A percentile compares a stretch with the other conserved stretches of the same genome.
These are phyloP conservation scores for Rhizopogon rudus DNA, from an alignment of 768 basidiomycete species.

Conservation along the genomic window DNA sequence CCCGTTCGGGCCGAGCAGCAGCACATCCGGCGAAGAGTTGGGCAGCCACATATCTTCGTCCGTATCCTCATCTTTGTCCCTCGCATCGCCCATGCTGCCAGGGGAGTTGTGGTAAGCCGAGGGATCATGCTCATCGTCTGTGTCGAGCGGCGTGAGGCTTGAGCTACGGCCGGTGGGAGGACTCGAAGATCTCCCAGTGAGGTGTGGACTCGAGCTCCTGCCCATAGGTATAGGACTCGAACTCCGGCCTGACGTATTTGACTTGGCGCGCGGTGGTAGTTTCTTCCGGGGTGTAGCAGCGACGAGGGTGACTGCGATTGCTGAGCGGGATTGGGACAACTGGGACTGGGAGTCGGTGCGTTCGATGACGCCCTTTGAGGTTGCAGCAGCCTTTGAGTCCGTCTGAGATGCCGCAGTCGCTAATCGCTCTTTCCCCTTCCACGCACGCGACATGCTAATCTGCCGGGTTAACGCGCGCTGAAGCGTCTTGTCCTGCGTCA, in stretches of 20 bases:
- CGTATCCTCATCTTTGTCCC: conserved; percentile 22
- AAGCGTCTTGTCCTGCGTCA: conserved; percentile 29
- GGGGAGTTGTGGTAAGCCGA: neutral
- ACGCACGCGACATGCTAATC: conserved; percentile 72
- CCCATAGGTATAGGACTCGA: neutral
- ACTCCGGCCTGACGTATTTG: conserved; percentile 6
- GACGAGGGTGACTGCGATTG: conserved; percentile 36
- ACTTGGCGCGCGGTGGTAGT: conserved; percentile 9
- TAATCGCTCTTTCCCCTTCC: conserved; percentile 41
- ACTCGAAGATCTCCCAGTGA: neutral
- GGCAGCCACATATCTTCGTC: conserved; percentile 39
- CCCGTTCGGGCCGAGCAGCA: conserved; percentile 20
- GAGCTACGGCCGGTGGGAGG: neutral
- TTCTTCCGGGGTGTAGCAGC: conserved; percentile 49
- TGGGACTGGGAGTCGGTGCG: neutral
- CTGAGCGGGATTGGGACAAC: conserved; percentile 3
- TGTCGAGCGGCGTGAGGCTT: conserved; percentile 3
- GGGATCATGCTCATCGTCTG: neutral
- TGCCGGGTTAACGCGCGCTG: conserved; percentile 61
- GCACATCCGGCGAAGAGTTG: conserved; percentile 36
- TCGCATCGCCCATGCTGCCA: conserved; percentile 4
- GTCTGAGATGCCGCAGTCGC: conserved; percentile 10
- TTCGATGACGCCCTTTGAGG: neutral
- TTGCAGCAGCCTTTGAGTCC: conserved; percentile 12
- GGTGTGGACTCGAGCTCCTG: neutral